Conservation (phyloP, 2,329 filamentous ascomycete species). For the Dactylella cylindrospora region DNA sequence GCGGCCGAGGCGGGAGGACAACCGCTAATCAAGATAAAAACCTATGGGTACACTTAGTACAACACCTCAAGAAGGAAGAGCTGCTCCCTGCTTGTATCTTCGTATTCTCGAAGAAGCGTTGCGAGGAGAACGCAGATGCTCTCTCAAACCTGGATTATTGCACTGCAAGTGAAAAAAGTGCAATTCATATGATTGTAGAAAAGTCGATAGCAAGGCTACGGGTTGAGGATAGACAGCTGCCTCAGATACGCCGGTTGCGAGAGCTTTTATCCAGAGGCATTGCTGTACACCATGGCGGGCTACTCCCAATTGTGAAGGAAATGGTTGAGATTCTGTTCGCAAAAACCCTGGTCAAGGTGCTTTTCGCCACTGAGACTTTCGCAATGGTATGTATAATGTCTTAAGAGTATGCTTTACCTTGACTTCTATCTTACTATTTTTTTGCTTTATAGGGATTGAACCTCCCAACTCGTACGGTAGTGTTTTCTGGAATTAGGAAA, state of each 20-base stretch:
- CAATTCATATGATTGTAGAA: constrained; percentile 96
- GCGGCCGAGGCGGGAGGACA: constrained; percentile 78
- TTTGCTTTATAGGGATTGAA: constrained; percentile 67
- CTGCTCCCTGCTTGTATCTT: constrained; percentile 94
- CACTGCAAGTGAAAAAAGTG: constrained; percentile 89
- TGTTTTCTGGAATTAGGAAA: constrained; percentile 95
- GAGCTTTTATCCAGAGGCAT: constrained; percentile 86
- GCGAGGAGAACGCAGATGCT: constrained; percentile 94
- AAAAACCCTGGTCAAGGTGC: constrained; percentile 88
- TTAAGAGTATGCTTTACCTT: not conserved
- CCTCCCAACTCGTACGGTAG: constrained; percentile 89
- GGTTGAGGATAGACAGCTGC: constrained; percentile 83
- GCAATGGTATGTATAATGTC: constrained; percentile 65
- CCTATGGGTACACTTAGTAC: constrained; percentile 92
- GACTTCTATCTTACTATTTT: not conserved
- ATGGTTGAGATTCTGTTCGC: constrained; percentile 96
- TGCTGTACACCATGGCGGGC: constrained; percentile 91
- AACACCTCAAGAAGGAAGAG: constrained; percentile 81
- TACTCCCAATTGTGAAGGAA: constrained; percentile 95
- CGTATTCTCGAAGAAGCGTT: constrained; percentile 96
- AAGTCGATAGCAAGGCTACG: constrained; percentile 89
- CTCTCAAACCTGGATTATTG: constrained; percentile 94
- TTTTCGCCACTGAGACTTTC: constrained; percentile 97
- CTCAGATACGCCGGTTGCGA: constrained; percentile 83
- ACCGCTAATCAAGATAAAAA: constrained; percentile 93